These are phyloP conservation scores for Candida ovalis DNA, from an alignment of 805 yeast genomes.

Conservation along the genomic window DNA sequence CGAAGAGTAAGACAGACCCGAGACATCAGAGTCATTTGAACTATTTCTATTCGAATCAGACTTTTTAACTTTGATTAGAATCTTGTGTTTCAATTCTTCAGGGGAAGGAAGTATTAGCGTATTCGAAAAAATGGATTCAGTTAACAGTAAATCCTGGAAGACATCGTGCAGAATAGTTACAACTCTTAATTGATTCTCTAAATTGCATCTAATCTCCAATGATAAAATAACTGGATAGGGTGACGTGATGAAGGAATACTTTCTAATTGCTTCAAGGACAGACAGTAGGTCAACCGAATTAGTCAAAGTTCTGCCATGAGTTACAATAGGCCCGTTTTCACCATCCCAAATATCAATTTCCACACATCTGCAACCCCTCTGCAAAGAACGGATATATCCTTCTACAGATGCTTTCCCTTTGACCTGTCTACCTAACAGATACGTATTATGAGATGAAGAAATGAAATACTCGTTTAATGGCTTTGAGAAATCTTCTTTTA, in stretches of 20 bases:
- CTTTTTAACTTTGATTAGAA: conserved; percentile 77
- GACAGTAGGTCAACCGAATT: conserved; percentile 63
- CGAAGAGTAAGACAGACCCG: conserved; percentile 29
- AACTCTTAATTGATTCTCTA: conserved; percentile 61
- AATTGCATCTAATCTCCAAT: conserved; percentile 76
- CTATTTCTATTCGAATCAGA: conserved; percentile 21
- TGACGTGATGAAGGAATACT: conserved; percentile 84
- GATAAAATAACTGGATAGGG: conserved; percentile 85
- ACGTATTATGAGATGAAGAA: conserved; percentile 94
- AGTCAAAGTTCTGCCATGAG: conserved; percentile 86
- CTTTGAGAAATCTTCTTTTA: conserved; percentile 40
- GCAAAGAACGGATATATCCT: conserved; percentile 81
- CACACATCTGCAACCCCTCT: conserved; percentile 90
- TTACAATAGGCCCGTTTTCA: conserved; percentile 71
- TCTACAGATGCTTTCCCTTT: conserved; percentile 87
- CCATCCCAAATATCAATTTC: conserved; percentile 96
- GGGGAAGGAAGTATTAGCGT: conserved; percentile 63
- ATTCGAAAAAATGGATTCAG: conserved; percentile 31
- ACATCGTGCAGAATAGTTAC: conserved; percentile 48
- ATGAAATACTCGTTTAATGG: conserved; percentile 87
- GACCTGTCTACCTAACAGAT: conserved; percentile 80
- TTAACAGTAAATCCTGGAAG: conserved; percentile 56
- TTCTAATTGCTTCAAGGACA: conserved; percentile 69
- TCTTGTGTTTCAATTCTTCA: conserved; percentile 58
- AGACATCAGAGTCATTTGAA: conserved; percentile 7